A percentile compares a stretch with the other conserved stretches of the same genome.
Evolutionary conservation across 495 filamentous ascomycete species (phyloP).

Genomic region (Geopyxis carbonaria): DNA sequence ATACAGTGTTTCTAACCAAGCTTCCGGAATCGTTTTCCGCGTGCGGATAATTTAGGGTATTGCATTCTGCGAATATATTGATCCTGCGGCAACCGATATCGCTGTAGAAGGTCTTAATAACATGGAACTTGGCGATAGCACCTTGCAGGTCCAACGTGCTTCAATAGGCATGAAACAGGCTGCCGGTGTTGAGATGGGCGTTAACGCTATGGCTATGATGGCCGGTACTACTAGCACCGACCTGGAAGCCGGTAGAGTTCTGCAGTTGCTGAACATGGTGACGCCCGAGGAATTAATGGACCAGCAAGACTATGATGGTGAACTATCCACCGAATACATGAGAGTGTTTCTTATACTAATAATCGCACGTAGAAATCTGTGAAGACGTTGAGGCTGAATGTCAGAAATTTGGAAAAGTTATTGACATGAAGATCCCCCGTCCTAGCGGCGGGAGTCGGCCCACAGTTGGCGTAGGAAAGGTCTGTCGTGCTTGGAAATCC

Average conservation of each 20-base stretch:
- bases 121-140: conserved; percentile 76
- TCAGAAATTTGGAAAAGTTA: conserved; percentile 65
- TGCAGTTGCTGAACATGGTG: conserved; percentile 95
- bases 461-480: conserved; percentile 76
- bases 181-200: conserved; percentile 76
- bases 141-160: conserved; percentile 70
- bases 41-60: conserved; percentile 46
- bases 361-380: conserved; percentile 53
- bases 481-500: conserved; percentile 1
- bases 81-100: conserved; percentile 58
- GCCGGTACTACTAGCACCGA: conserved; percentile 74
- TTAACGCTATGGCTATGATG: conserved; percentile 98
- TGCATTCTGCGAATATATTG: conserved; percentile 88
- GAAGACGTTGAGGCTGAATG: conserved; percentile 88
- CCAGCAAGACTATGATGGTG: conserved; percentile 83
- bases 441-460: conserved; percentile 65
- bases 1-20: conserved; percentile 19
- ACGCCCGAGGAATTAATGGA: conserved; percentile 90
- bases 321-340: conserved; percentile 5
- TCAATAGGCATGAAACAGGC: conserved; percentile 87
- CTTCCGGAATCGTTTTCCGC: conserved; percentile 10
- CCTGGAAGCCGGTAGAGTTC: conserved; percentile 56
- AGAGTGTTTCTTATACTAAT: neutral
- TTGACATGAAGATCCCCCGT: conserved; percentile 79
- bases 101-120: conserved; percentile 82